phyloP scores from a whole-genome alignment of 345 rosid genomes.

The Moricandia arvensis region DNA sequence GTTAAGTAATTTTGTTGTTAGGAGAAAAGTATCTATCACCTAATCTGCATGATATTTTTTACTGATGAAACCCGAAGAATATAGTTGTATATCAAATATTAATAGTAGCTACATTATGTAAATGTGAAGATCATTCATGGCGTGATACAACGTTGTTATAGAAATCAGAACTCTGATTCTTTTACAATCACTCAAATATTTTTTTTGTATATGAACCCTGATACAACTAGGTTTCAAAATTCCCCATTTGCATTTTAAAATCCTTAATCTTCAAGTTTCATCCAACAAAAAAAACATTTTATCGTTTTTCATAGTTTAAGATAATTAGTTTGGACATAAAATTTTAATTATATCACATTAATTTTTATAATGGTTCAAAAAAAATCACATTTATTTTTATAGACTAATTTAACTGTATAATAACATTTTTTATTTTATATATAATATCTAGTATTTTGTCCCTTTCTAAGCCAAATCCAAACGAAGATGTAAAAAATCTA shows the following conservation, averaged over 20 bases:
- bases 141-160: not conserved
- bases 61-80: not conserved
- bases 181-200: not conserved
- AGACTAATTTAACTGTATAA: not conserved
- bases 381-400: not conserved
- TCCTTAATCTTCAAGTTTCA: not conserved
- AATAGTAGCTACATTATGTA: not conserved
- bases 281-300: not conserved
- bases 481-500: constrained; percentile 14
- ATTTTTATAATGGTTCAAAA: not conserved
- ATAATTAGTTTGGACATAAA: not conserved
- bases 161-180: not conserved
- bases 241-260: not conserved
- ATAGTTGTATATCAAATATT: not conserved
- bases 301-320: not conserved
- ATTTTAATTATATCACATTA: not conserved
- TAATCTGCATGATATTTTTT: not conserved
- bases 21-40: not conserved
- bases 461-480: constrained; percentile 14
- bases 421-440: not conserved
- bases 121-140: not conserved
- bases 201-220: not conserved
- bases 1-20: not conserved
- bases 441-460: not conserved
- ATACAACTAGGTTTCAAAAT: not conserved